Conservation (phyloP, 1,284 basidiomycete species). For the Ceratobasidium sp. region DNA sequence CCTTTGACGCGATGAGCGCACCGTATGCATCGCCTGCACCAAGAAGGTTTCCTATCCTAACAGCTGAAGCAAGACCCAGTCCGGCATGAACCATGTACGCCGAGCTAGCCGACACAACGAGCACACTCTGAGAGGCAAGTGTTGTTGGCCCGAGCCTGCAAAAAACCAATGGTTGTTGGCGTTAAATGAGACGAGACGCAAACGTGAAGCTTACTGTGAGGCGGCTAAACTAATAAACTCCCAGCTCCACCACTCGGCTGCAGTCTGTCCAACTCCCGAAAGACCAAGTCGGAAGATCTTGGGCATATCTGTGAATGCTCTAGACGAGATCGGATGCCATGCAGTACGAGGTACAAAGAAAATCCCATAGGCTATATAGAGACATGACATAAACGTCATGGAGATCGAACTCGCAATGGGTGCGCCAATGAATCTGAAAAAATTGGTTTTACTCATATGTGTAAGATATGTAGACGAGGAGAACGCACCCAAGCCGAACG, state of each 20-base stretch:
- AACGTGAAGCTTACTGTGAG: constrained; percentile 52
- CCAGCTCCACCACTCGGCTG: constrained; percentile 93
- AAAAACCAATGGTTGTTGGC: too few species aligned
- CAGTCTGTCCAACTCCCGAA: constrained; percentile 76
- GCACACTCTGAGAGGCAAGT: constrained; percentile 59
- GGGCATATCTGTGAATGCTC: constrained; percentile 73
- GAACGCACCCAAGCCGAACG: constrained; percentile 68
- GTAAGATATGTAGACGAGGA: not conserved
- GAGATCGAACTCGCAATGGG: constrained; percentile 89
- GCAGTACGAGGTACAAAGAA: constrained; percentile 78
- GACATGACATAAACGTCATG: constrained; percentile 80
- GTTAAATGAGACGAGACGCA: too few species aligned
- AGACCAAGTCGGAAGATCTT: constrained; percentile 78
- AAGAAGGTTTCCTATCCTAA: constrained; percentile 62
- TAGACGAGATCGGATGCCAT: constrained; percentile 79
- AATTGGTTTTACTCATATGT: not conserved
- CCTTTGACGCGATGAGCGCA: constrained; percentile 49
- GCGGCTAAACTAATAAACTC: constrained; percentile 71
- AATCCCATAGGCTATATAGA: constrained; percentile 73
- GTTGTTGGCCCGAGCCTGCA: constrained; percentile 51
- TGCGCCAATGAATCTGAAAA: constrained; percentile 76
- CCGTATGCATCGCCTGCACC: not conserved
- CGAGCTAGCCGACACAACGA: constrained; percentile 45
- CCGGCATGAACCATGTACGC: constrained; percentile 62
- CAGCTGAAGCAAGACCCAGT: constrained; percentile 80